These are phyloP conservation scores for Protostelium mycophagum DNA, from an alignment of 78 protist species.

Conservation along the genomic window DNA sequence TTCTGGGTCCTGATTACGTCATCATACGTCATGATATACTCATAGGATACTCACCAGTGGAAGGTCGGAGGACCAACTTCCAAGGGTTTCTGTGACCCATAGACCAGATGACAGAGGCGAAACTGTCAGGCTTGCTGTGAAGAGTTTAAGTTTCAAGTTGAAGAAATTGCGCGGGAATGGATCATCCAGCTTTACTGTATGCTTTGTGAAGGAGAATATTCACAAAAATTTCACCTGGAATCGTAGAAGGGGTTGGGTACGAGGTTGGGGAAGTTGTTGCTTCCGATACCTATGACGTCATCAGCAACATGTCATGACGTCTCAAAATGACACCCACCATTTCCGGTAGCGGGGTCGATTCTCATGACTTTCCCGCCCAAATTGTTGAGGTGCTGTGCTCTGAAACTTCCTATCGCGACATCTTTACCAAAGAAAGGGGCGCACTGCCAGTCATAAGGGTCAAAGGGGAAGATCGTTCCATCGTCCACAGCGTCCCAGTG, in stretches of 20 bases:
- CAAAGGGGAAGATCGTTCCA: neutral
- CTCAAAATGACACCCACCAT: too few species aligned
- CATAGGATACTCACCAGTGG: too few species aligned
- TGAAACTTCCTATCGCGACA: neutral
- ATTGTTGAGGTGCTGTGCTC: neutral
- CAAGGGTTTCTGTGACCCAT: neutral
- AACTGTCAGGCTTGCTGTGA: neutral
- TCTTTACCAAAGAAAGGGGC: neutral
- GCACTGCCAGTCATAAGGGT: neutral
- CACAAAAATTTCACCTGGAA: too few species aligned
- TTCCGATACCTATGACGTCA: too few species aligned
- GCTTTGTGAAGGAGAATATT: too few species aligned
- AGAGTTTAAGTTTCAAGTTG: too few species aligned
- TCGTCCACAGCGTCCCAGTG: neutral
- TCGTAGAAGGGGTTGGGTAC: neutral
- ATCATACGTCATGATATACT: too few species aligned
- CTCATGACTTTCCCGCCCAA: neutral
- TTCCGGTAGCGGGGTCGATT: neutral
- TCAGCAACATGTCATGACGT: too few species aligned
- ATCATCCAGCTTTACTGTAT: too few species aligned
- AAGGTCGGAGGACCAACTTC: neutral
- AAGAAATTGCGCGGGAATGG: too few species aligned
- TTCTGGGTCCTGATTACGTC: neutral
- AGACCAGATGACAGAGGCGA: neutral
- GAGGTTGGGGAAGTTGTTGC: neutral